Base-by-base conservation (phyloP, 495 filamentous ascomycete species). In the Neurospora tetrasperma region DNA sequence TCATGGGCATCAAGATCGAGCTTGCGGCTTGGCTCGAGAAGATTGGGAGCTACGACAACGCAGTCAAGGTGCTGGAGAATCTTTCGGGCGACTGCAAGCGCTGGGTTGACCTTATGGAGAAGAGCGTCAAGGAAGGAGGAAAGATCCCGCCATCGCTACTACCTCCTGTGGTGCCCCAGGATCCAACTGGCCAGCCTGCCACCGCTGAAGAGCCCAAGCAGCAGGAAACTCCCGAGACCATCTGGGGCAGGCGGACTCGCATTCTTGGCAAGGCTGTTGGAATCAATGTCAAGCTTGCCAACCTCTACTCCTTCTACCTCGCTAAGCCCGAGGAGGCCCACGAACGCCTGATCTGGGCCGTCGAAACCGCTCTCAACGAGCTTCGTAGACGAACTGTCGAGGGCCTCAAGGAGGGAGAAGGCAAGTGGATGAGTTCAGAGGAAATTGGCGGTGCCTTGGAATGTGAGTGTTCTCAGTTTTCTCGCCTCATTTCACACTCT, bases 1-100 rank as follows among this genome's bases (percentile, higher is more conserved):
- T 98, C 16, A 83, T 97, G 69, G 96, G 96, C 1, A 88, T 99
- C 23, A 96, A 93, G 82, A 88, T 97, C 41, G 89, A 93, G 80
- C 80, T 97, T 5, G 90, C 93, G 4, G 85, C 84, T 16, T 88
- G 96, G 84, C 83, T 96, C 75, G 93, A 97, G 83, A 90, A 91
- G 79, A 84, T 90, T 5, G 85, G 89, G 23, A 82, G 90, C 72
- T 88, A 87, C 71, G 83, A 86, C 59, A 88, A 89, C 72, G 89
- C 93, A 0, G 88, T 91, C 59, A 85, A 92, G 69, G 88, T 97
- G 9, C 80, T 98, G 43, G 93, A 97, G 84, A 83, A 85, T 41
- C 76, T 94, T 77, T 81, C 86, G 77, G 46, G 46, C 75, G 88
- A 90, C 73, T 86, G 91, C 84, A 82, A 87, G 80, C 80, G 82